Conservation (phyloP, 148 eudicot genomes). For the Silene conica region DNA sequence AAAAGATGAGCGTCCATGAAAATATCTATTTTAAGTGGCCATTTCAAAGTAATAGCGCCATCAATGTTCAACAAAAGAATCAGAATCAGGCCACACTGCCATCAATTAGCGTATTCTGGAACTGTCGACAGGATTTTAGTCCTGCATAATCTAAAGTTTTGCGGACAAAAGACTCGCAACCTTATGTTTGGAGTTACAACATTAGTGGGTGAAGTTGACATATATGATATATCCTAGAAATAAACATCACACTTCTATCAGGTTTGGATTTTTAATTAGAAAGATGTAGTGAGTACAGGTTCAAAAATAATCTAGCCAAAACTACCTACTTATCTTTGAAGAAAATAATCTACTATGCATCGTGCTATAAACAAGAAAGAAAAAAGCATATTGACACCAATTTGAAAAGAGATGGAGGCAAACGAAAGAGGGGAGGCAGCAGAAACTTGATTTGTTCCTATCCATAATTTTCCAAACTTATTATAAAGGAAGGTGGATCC, state of each 20-base stretch:
- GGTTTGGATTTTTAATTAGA: background rate
- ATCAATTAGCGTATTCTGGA: background rate
- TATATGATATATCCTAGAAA: background rate
- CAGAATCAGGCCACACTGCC: background rate
- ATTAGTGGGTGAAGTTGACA: background rate
- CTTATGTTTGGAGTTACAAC: background rate
- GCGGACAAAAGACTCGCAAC: too few species aligned
- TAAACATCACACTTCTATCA: background rate
- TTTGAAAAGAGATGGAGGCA: background rate
- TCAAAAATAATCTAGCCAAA: background rate
- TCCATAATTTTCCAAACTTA: background rate
- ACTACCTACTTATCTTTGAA: too few species aligned
- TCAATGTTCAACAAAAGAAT: background rate
- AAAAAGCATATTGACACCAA: background rate
- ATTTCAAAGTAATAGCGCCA: background rate
- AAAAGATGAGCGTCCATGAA: background rate
- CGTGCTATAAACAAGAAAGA: too few species aligned
- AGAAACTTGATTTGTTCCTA: background rate
- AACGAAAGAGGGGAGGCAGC: background rate
- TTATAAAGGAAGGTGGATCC: background rate
- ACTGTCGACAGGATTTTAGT: background rate
- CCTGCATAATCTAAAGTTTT: conserved; percentile 5
- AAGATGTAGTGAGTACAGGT: background rate
- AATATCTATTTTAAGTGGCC: background rate
- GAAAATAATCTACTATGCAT: background rate